A percentile compares a stretch with the other conserved stretches of the same genome.
phyloP scores from a whole-genome alignment of 1,284 basidiomycete genomes.

The Malassezia globosa region DNA sequence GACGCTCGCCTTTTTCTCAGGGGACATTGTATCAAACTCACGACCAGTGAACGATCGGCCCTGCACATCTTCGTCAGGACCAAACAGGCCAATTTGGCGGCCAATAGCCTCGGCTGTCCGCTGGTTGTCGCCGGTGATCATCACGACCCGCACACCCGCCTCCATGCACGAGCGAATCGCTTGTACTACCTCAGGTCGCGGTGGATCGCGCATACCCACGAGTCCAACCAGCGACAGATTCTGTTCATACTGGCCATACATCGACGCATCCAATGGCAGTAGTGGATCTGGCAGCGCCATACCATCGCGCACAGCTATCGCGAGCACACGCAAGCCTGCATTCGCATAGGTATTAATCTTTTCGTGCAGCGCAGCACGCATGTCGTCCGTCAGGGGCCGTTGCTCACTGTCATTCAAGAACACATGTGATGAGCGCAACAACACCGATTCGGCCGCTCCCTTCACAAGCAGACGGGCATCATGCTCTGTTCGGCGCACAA shows the following conservation, averaged over 20 bases:
- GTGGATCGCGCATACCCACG: conserved; percentile 95
- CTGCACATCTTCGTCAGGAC: conserved; percentile 52
- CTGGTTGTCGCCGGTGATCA: conserved; percentile 98
- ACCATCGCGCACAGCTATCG: conserved; percentile 73
- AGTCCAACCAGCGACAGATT: conserved; percentile 79
- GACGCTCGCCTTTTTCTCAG: conserved; percentile 64
- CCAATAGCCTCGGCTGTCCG: conserved; percentile 95
- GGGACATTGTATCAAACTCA: conserved; percentile 71
- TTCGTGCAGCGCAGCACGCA: conserved; percentile 54
- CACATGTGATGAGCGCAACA: conserved; percentile 71
- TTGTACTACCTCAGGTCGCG: conserved; percentile 76
- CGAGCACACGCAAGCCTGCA: conserved; percentile 77
- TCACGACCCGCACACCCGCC: conserved; percentile 89
- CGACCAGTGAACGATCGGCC: conserved; percentile 69
- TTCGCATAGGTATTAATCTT: conserved; percentile 64
- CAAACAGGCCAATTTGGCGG: conserved; percentile 84
- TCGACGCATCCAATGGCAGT: conserved; percentile 62
- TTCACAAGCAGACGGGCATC: conserved; percentile 63
- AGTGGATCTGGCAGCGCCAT: conserved; percentile 51
- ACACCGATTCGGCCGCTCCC: conserved; percentile 86
- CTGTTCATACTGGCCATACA: conserved; percentile 71
- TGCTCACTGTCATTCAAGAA: conserved; percentile 52
- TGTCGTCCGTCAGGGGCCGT: conserved; percentile 52
- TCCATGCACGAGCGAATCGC: conserved; percentile 82
- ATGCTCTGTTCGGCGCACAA: conserved; percentile 57